Conservation (phyloP, 306 rosid species). For the Dicorynia guianensis region DNA sequence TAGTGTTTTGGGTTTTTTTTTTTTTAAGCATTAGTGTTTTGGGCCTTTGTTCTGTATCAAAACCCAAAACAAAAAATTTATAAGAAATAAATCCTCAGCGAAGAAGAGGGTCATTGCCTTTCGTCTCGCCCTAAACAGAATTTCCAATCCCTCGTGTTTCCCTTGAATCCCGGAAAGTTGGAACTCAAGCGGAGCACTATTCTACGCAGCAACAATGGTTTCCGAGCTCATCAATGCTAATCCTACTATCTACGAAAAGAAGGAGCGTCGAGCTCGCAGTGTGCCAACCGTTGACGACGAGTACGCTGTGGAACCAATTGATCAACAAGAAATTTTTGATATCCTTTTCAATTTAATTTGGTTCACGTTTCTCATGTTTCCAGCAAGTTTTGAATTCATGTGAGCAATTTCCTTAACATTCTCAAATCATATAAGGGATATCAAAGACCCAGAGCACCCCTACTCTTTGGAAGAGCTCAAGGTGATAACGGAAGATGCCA, state of each 20-base stretch:
- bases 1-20: no score
- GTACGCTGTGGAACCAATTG: conserved; percentile 69
- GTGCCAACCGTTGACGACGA: conserved; percentile 48
- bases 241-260: conserved; percentile 82
- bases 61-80: no score
- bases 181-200: conserved; percentile 9
- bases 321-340: conserved; percentile 88
- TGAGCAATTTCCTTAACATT: conserved; percentile 58
- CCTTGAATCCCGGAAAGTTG: no score
- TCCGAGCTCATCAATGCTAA: conserved; percentile 79
- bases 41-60: no score
- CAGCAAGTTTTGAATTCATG: background rate
- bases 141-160: no score
- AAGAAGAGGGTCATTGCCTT: no score
- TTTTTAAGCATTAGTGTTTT: no score
- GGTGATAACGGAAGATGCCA: conserved; percentile 86
- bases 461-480: conserved; percentile 96
- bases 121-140: background rate
- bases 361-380: background rate
- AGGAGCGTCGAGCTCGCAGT: conserved; percentile 73
- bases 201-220: conserved; percentile 57
- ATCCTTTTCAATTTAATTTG: conserved; percentile 54
- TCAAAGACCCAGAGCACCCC: conserved; percentile 93
- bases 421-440: conserved; percentile 87
- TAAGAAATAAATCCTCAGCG: no score